Percentiles rank a stretch among this genome's conserved stretches.
Conservation (phyloP, 164 flowering plant genomes). For the Stephania cephalantha region DNA sequence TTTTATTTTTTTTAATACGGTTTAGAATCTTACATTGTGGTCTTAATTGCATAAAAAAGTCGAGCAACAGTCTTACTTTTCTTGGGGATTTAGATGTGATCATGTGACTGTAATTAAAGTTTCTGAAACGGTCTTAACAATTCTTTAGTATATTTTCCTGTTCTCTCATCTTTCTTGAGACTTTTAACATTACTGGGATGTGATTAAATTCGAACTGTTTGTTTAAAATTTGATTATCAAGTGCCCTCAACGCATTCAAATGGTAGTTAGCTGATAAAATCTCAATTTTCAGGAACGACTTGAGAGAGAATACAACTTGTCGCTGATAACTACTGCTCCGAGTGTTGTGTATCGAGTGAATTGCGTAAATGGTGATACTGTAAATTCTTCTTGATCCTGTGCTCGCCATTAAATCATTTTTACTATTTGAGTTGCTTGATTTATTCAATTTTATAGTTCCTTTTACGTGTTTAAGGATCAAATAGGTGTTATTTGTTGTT, state of each 20-base stretch:
- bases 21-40: not conserved
- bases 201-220: too few species aligned
- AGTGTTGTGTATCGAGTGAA: constrained; percentile 91
- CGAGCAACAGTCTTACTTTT: not conserved
- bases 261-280: not conserved
- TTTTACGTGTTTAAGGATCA: not conserved
- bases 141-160: too few species aligned
- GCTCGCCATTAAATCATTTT: constrained; percentile 10
- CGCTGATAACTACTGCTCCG: constrained; percentile 91
- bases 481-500: not conserved
- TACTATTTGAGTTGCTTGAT: not conserved
- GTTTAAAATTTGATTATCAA: not conserved
- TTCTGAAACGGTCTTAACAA: too few species aligned
- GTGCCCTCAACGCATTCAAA: not conserved
- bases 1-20: not conserved
- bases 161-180: too few species aligned
- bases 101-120: too few species aligned
- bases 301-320: constrained; percentile 91
- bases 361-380: constrained; percentile 82
- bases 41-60: not conserved
- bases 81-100: too few species aligned
- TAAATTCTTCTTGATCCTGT: constrained; percentile 53
- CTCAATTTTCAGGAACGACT: constrained; percentile 80
- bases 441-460: not conserved
- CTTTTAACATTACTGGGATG: too few species aligned